phyloP scores from a whole-genome alignment of 495 filamentous ascomycete species.

The Penicillium samsonianum region DNA sequence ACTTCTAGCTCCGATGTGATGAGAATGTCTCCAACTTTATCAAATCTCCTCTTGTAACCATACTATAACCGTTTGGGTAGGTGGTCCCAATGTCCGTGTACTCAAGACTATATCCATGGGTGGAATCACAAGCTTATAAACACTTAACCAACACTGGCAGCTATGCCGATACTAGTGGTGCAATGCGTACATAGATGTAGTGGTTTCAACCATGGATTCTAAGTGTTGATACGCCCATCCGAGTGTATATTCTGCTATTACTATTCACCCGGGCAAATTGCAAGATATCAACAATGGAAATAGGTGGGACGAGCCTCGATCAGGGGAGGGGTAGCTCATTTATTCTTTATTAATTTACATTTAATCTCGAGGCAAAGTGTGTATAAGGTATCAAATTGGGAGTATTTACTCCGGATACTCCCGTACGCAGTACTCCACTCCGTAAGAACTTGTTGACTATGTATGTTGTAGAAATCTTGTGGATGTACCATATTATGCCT shows the following conservation, averaged over 20 bases:
- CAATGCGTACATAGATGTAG: background rate
- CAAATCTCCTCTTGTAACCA: background rate
- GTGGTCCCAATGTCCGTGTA: background rate
- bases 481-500: background rate
- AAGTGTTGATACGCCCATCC: background rate
- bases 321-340: slow-evolving; percentile 3
- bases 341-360: background rate
- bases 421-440: background rate
- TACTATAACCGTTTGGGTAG: background rate
- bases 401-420: background rate
- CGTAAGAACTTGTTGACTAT: background rate
- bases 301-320: slow-evolving; percentile 6
- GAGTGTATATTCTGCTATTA: background rate
- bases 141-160: background rate
- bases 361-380: background rate
- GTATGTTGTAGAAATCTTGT: background rate
- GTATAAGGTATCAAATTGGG: too few relatives aligned
- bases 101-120: background rate
- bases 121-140: background rate
- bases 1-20: background rate
- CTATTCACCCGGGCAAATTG: slow-evolving; percentile 6
- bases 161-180: background rate
- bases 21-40: background rate
- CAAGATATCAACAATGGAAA: background rate
- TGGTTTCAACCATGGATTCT: background rate